These are phyloP conservation scores for Colletotrichum graminicola DNA, from an alignment of 2,329 filamentous ascomycete species.

Conservation along the genomic window DNA sequence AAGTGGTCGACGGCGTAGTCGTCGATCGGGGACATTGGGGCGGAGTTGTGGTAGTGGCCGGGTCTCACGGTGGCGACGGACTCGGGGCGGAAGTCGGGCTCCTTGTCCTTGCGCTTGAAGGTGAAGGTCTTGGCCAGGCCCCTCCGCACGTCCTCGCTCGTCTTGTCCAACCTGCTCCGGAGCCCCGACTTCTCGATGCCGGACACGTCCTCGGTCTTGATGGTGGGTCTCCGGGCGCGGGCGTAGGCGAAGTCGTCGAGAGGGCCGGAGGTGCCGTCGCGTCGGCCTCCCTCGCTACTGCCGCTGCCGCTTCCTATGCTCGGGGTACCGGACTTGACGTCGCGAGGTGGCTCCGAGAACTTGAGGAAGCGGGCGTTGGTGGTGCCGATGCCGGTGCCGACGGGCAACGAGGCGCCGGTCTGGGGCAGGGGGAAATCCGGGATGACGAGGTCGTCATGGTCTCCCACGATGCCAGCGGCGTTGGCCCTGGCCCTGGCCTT, in stretches of 20 bases:
- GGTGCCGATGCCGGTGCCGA: conserved; percentile 56
- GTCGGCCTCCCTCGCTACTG: conserved; percentile 52
- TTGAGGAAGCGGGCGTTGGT: conserved; percentile 60
- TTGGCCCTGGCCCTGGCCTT: conserved; percentile 55
- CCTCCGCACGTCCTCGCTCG: conserved; percentile 66
- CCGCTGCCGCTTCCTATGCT: conserved; percentile 55
- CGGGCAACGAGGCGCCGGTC: conserved; percentile 49
- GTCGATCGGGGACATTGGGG: conserved; percentile 33
- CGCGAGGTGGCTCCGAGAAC: conserved; percentile 56
- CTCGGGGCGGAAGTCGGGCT: conserved; percentile 51
- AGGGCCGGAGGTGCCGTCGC: conserved; percentile 48
- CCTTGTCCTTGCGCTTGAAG: conserved; percentile 63
- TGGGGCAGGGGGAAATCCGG: conserved; percentile 54
- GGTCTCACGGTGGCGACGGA: conserved; percentile 55
- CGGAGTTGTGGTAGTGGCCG: conserved; percentile 21
- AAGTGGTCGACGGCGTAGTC: conserved; percentile 42
- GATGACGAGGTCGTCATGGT: conserved; percentile 54
- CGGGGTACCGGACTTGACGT: conserved; percentile 47
- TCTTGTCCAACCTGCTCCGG: conserved; percentile 65
- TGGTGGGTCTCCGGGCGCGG: conserved; percentile 56
- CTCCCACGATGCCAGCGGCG: conserved; percentile 44
- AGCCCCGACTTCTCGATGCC: conserved; percentile 68
- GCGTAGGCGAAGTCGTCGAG: conserved; percentile 60
- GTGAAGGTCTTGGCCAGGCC: conserved; percentile 66
- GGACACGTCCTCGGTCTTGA: conserved; percentile 64